Evolutionary conservation across 768 basidiomycete genomes (phyloP).

Genomic region (Tephrocybe sp.): DNA sequence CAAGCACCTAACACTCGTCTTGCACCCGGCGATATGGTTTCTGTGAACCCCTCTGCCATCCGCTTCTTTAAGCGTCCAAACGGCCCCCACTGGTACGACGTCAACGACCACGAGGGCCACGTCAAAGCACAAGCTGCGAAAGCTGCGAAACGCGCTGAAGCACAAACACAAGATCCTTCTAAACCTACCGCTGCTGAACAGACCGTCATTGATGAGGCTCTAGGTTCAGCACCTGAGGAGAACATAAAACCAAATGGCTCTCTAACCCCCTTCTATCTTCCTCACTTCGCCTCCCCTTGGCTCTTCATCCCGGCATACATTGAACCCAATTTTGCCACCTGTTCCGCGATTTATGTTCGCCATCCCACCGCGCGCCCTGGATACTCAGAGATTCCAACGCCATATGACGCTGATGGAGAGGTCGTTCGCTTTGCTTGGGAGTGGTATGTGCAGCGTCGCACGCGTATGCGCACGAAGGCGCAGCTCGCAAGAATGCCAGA

Average conservation of each 20-base stretch:
- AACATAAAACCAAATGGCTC: slow-evolving; percentile 7
- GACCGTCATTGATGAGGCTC: neutral
- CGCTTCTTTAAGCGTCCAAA: slow-evolving; percentile 56
- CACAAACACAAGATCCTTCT: neutral
- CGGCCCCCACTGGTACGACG: slow-evolving; percentile 31
- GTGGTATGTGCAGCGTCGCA: slow-evolving; percentile 79
- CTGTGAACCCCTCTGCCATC: slow-evolving; percentile 81
- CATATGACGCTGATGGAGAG: slow-evolving; percentile 95
- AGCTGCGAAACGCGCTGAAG: neutral
- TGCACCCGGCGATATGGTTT: slow-evolving; percentile 92
- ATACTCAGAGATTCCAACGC: slow-evolving; percentile 93
- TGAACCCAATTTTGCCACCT: slow-evolving; percentile 80
- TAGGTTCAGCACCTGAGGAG: neutral
- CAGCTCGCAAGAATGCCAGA: slow-evolving; percentile 65
- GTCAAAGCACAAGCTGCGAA: neutral
- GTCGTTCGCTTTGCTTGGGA: slow-evolving; percentile 93
- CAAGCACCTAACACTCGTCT: slow-evolving; percentile 82
- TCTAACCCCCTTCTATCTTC: slow-evolving; percentile 80
- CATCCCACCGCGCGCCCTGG: slow-evolving; percentile 97
- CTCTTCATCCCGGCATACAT: slow-evolving; percentile 93
- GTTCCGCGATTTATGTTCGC: slow-evolving; percentile 89
- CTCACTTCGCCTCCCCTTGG: slow-evolving; percentile 84
- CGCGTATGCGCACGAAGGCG: slow-evolving; percentile 61
- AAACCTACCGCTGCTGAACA: slow-evolving; percentile 6
- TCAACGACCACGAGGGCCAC: slow-evolving; percentile 22